Conservation (phyloP, 2,329 filamentous ascomycete genomes). For the Stachybotrys chlorohalonatus region DNA sequence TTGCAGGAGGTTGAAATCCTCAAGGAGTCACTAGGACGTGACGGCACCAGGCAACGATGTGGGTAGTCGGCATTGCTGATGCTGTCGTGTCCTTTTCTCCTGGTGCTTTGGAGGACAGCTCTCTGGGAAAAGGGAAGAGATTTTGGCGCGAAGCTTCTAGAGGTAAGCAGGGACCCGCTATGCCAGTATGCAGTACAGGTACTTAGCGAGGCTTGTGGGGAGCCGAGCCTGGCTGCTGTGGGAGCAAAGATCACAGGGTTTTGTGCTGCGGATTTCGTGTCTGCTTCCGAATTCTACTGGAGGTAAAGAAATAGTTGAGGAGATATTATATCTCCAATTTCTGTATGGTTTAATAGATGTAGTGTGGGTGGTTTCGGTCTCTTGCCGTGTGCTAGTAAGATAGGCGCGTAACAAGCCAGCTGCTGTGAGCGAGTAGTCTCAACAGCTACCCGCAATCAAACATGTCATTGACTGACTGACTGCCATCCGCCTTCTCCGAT, state of each 20-base stretch:
- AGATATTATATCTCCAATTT: too few species aligned
- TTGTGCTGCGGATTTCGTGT: too few species aligned
- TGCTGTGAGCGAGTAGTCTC: too few species aligned
- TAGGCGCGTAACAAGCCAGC: too few species aligned
- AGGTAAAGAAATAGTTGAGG: too few species aligned
- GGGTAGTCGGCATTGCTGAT: conserved; percentile 19
- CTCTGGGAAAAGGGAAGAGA: conserved; percentile 7
- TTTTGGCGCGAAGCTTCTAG: conserved; percentile 2
- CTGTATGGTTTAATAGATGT: too few species aligned
- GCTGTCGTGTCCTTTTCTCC: conserved; percentile 25
- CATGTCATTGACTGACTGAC: not conserved
- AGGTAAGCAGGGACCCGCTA: conserved; percentile 2
- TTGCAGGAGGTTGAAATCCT: conserved; percentile 9
- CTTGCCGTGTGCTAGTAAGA: too few species aligned
- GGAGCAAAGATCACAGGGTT: too few species aligned
- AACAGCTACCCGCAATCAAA: not conserved
- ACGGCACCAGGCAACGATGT: conserved; percentile 16
- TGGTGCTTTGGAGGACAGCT: conserved; percentile 2
- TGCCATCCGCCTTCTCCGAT: not conserved
- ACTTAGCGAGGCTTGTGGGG: conserved; percentile 7
- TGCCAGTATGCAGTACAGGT: conserved; percentile 8
- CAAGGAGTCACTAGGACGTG: conserved; percentile 4
- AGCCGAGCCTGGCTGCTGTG: not conserved
- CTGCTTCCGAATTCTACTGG: too few species aligned
- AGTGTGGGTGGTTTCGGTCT: too few species aligned